Base-by-base conservation (phyloP, 176 grass and related monocot species). In the Ananas comosus region DNA sequence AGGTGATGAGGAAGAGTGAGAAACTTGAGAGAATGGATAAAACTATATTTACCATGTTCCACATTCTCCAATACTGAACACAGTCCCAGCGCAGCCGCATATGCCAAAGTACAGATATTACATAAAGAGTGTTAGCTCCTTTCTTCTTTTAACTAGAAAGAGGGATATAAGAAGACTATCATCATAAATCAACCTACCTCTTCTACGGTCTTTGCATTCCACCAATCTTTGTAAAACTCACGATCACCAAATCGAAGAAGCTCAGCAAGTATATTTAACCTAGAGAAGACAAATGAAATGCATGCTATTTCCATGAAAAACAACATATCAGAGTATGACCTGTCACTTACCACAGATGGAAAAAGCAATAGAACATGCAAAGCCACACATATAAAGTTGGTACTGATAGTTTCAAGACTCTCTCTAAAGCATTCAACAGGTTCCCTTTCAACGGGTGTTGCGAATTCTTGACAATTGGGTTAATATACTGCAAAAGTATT, bases 291-390 rank as follows among this genome's bases (percentile, higher is more conserved):
- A 77, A 74, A 63, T 72, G 2, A 21, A 61, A 61, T 18, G n/a
- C 2, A 18, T 22, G 17, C 56, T 61, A 61, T 61, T 21, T 61
- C 7, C 2, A 61, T 18, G 21, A 61, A 61, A 19, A 22, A 16
- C 3, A 61, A 14, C 13, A 18, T 19, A 56, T 13, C 52, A 61
- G 1, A 18, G 22, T 61, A 61, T 61, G 56, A 18, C 10, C 21
- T 9, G 3, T n/a, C 56, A 78, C 84, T 85, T 80, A 92, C 92
- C 92, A 96, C 68, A 99, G 76, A 90, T 99, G 94, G 67, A 93
- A 99, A 85, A 93, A 99, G 69, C 89, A 92, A 71, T 99, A 99
- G 87, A 99, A 99, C 94, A 99, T 93, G 78, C 94, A 99, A 71
- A 99, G 89, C 94, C 89, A 93, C 33, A 99, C 94, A 10, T 99